Conservation (phyloP, 805 yeast genomes). For the Monosporozyma unispora region DNA sequence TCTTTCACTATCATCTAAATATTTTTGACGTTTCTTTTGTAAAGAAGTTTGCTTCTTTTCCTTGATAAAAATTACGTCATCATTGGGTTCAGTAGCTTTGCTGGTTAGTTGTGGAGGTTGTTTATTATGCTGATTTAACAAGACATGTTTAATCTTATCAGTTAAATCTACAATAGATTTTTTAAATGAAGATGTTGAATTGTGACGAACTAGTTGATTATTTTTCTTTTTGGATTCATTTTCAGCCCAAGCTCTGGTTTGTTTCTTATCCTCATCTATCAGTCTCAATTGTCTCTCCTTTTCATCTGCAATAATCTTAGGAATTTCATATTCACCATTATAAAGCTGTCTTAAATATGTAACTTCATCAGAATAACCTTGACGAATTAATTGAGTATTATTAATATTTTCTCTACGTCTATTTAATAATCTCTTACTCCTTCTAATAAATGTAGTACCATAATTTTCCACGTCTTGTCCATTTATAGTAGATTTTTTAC, state of each 20-base stretch:
- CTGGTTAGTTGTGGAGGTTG: neutral
- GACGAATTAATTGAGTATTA: constrained; percentile 9
- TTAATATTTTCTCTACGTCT: neutral
- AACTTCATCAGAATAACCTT: constrained; percentile 21
- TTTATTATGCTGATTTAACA: constrained; percentile 7
- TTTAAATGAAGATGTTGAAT: constrained; percentile 5
- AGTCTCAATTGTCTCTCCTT: constrained; percentile 20
- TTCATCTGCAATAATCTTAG: constrained; percentile 21
- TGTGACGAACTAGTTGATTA: neutral
- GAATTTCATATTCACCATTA: constrained; percentile 31
- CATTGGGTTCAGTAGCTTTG: constrained; percentile 2
- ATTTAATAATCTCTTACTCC: constrained; percentile 6
- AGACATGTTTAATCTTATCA: constrained; percentile 19
- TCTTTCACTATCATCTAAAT: constrained; percentile 11
- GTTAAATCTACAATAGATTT: constrained; percentile 22
- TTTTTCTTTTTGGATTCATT: constrained; percentile 1
- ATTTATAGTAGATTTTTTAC: neutral
- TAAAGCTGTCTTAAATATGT: constrained; percentile 28
- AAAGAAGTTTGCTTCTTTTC: constrained; percentile 23
- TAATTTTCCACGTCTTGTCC: constrained; percentile 12
- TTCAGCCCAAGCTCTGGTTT: neutral
- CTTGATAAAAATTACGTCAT: constrained; percentile 23
- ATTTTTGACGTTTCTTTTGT: constrained; percentile 19
- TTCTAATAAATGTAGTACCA: constrained; percentile 31
- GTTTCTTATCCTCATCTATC: constrained; percentile 14